Evolutionary conservation across 306 rosid genomes (phyloP).

Genomic region (Prunus persica): Prunus_persica_NCBIv2 NC_034009.1:9583501-9584000

Average conservation of each 20-base stretch:
- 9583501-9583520: neutral
- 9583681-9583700: too few species aligned
- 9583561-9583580: too few species aligned
- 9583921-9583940: neutral
- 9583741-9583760: neutral
- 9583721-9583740: neutral
- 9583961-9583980: slow-evolving; percentile 57
- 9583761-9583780: neutral
- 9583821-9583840: neutral
- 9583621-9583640: too few species aligned
- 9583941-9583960: neutral
- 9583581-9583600: too few species aligned
- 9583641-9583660: too few species aligned
- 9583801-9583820: neutral
- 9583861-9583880: neutral
- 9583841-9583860: neutral
- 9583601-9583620: too few species aligned
- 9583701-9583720: too few species aligned
- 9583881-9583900: neutral
- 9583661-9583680: too few species aligned
- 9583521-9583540: too few species aligned
- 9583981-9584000: slow-evolving; percentile 72
- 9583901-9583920: neutral
- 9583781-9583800: neutral
- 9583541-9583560: too few species aligned